Conservation (phyloP, 768 basidiomycete genomes). For the Mycena alexandri region DNA sequence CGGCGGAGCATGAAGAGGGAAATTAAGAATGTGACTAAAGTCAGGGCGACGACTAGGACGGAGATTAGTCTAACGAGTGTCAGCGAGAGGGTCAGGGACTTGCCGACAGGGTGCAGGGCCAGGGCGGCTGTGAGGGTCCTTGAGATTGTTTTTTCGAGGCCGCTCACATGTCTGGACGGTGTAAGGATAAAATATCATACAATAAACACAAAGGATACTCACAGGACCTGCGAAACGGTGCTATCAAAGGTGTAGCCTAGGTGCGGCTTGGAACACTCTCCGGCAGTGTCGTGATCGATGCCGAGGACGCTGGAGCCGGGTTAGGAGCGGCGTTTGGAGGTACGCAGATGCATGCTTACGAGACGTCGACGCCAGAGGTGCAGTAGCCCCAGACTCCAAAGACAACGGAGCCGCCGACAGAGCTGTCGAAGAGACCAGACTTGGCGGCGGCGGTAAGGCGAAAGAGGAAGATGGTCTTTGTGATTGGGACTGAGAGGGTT, state of each 20-base stretch:
- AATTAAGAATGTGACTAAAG: conserved; percentile 62
- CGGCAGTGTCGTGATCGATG: conserved; percentile 51
- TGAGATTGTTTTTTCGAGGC: conserved; percentile 57
- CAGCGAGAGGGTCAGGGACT: conserved; percentile 26
- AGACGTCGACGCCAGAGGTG: conserved; percentile 58
- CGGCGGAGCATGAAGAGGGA: conserved; percentile 61
- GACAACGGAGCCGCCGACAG: conserved; percentile 53
- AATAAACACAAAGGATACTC: too few relatives aligned
- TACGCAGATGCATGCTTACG: conserved; percentile 49
- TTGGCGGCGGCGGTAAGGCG: conserved; percentile 54
- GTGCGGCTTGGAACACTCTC: conserved; percentile 59
- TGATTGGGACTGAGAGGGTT: conserved; percentile 72
- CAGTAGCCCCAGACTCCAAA: conserved; percentile 80
- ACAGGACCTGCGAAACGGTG: conserved; percentile 60
- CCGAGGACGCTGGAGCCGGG: conserved; percentile 55
- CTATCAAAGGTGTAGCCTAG: conserved; percentile 71
- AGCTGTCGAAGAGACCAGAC: conserved; percentile 49
- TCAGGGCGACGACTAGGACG: conserved; percentile 58
- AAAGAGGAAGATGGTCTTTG: conserved; percentile 68
- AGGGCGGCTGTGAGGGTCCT: conserved; percentile 61
- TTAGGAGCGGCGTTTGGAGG: conserved; percentile 22
- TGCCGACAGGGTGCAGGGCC: conserved; percentile 69
- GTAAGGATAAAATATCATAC: too few relatives aligned
- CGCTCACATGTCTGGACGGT: conserved; percentile 48
- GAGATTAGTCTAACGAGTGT: conserved; percentile 15